Conservation (phyloP, 441 rosid genomes). For the Populus hybrid region DNA sequence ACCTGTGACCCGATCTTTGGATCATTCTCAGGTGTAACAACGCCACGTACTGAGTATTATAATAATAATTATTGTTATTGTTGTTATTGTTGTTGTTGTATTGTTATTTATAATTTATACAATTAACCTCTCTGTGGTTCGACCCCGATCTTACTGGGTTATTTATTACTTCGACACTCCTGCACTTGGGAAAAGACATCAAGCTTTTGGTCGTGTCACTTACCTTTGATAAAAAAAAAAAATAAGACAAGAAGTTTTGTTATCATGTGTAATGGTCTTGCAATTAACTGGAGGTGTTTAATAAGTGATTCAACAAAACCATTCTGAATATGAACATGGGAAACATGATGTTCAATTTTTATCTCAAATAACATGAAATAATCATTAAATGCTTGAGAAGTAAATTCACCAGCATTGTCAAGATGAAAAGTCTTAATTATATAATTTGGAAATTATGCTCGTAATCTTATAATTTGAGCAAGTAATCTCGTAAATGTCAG, state of each 20-base stretch:
- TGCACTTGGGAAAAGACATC: too few relatives aligned
- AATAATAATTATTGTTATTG: too few relatives aligned
- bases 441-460: background rate
- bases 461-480: background rate
- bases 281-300: background rate
- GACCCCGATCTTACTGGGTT: too few relatives aligned
- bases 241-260: background rate
- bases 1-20: too few relatives aligned
- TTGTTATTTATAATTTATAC: too few relatives aligned
- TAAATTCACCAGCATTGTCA: background rate
- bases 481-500: background rate
- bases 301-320: background rate
- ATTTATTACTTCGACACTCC: too few relatives aligned
- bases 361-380: background rate
- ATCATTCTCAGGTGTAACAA: too few relatives aligned
- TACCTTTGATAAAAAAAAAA: too few relatives aligned
- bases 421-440: background rate
- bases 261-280: background rate
- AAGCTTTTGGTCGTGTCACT: too few relatives aligned
- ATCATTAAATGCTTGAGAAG: background rate
- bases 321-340: background rate
- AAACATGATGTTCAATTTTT: background rate
- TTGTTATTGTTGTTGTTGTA: too few relatives aligned
- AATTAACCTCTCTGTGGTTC: too few relatives aligned
- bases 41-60: too few relatives aligned